Percentiles rank a stretch among this genome's conserved stretches.
Evolutionary conservation across 2,329 filamentous ascomycete genomes (phyloP).

Genomic region (Stagonosporopsis cucurbitacearum): DNA sequence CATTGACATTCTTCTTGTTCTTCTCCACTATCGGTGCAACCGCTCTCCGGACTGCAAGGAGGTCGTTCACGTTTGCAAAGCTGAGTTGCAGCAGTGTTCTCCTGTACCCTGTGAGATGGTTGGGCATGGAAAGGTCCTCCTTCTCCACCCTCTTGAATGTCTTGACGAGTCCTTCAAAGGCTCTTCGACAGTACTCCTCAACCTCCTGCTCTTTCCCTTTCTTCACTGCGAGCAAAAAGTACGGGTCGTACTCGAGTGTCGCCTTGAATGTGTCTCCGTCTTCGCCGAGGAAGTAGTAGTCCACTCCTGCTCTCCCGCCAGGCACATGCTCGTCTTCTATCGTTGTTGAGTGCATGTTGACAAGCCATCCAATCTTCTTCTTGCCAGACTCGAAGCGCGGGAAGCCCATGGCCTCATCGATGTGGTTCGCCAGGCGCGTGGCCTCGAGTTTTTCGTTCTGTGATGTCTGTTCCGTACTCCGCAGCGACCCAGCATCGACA

Average conservation of each 20-base stretch:
- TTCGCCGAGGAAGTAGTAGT: conserved; percentile 86
- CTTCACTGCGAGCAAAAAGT: conserved; percentile 91
- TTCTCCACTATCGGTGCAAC: conserved; percentile 92
- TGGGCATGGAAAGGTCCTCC: conserved; percentile 93
- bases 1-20: conserved; percentile 94
- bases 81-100: conserved; percentile 85
- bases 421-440: conserved; percentile 79
- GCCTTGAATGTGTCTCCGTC: conserved; percentile 93
- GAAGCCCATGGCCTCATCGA: conserved; percentile 96
- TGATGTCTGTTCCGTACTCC: conserved; percentile 83
- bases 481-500: conserved; percentile 75
- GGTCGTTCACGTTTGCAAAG: conserved; percentile 86
- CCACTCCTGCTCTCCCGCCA: conserved; percentile 85
- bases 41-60: conserved; percentile 82
- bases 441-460: conserved; percentile 93
- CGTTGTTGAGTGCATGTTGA: conserved; percentile 90
- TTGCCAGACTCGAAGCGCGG: conserved; percentile 86
- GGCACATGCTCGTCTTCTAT: conserved; percentile 83
- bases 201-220: conserved; percentile 89
- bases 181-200: conserved; percentile 89
- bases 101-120: conserved; percentile 90
- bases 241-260: conserved; percentile 94
- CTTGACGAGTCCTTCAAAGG: conserved; percentile 83
- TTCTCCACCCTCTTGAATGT: conserved; percentile 79
- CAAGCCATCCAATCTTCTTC: conserved; percentile 88